A percentile compares a stretch with the other conserved stretches of the same genome.
phyloP scores from a whole-genome alignment of 495 filamentous ascomycete genomes.

The Aspergillus campestris region DNA sequence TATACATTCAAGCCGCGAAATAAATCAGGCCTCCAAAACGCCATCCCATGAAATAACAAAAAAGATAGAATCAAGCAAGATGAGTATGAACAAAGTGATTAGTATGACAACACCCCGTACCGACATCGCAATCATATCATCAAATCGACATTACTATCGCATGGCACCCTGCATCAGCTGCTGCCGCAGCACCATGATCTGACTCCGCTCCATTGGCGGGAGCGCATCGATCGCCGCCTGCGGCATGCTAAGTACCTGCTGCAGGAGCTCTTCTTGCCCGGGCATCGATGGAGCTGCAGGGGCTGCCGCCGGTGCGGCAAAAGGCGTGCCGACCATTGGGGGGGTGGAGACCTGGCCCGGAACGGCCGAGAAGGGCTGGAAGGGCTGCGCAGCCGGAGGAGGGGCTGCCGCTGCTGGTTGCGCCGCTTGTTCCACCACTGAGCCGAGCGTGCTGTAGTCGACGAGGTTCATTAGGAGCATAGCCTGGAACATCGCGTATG shows the following conservation, averaged over 20 bases:
- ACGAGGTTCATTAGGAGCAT: constrained; percentile 90
- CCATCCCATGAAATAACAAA: background rate
- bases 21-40: no score
- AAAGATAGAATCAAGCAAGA: background rate
- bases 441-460: constrained; percentile 50
- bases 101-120: background rate
- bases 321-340: constrained; percentile 50
- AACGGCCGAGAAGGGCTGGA: constrained; percentile 25
- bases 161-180: constrained; percentile 42
- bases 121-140: background rate
- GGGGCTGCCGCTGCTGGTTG: constrained; percentile 27
- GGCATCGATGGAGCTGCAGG: constrained; percentile 36
- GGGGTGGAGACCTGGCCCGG: constrained; percentile 46
- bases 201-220: constrained; percentile 60
- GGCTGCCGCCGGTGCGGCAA: constrained; percentile 36
- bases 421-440: constrained; percentile 48
- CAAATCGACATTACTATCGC: constrained; percentile 18
- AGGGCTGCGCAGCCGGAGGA: constrained; percentile 25
- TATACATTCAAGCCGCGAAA: no score
- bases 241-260: constrained; percentile 67
- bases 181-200: constrained; percentile 64
- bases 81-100: background rate
- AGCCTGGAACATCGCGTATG: constrained; percentile 93
- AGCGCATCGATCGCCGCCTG: constrained; percentile 68
- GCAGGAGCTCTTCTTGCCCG: constrained; percentile 58